phyloP scores from a whole-genome alignment of 1,284 basidiomycete genomes.

The Boletus hoseneyae region DNA sequence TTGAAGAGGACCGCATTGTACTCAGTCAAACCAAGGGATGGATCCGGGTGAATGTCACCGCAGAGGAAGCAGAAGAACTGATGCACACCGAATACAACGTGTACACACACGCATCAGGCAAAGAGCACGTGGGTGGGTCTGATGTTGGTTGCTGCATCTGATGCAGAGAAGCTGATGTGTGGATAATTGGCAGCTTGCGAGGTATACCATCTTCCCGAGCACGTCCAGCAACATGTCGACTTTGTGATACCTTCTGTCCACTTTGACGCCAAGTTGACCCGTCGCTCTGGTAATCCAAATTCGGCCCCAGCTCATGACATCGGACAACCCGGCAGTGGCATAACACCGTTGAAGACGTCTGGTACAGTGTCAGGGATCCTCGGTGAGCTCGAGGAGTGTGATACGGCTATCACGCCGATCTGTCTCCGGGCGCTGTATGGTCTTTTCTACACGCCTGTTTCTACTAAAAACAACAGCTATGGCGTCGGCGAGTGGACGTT shows the following conservation, averaged over 20 bases:
- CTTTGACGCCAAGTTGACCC: constrained; percentile 28
- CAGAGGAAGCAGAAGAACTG: constrained; percentile 41
- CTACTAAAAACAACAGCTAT: constrained; percentile 42
- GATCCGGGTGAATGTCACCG: constrained; percentile 37
- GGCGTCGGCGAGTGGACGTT: constrained; percentile 40
- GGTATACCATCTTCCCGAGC: constrained; percentile 40
- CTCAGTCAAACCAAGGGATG: constrained; percentile 34
- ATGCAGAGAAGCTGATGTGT: constrained; percentile 18
- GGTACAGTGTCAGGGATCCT: constrained; percentile 26
- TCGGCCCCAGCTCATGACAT: constrained; percentile 6
- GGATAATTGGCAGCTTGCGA: constrained; percentile 33
- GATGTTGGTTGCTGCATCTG: not conserved
- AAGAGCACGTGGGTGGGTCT: constrained; percentile 28
- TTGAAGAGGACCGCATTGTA: constrained; percentile 20
- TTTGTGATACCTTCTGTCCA: constrained; percentile 44
- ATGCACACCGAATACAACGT: constrained; percentile 42
- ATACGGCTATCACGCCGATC: constrained; percentile 41
- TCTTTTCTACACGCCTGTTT: constrained; percentile 40
- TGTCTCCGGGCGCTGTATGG: constrained; percentile 47
- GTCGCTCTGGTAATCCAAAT: constrained; percentile 1
- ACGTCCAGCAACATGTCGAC: constrained; percentile 43
- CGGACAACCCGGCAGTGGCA: constrained; percentile 32
- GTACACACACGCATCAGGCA: constrained; percentile 37
- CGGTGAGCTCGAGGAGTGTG: constrained; percentile 33
- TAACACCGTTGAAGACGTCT: constrained; percentile 33